phyloP scores from a whole-genome alignment of 176 grass and related monocot genomes.

The Neostapfia colusana region DNA sequence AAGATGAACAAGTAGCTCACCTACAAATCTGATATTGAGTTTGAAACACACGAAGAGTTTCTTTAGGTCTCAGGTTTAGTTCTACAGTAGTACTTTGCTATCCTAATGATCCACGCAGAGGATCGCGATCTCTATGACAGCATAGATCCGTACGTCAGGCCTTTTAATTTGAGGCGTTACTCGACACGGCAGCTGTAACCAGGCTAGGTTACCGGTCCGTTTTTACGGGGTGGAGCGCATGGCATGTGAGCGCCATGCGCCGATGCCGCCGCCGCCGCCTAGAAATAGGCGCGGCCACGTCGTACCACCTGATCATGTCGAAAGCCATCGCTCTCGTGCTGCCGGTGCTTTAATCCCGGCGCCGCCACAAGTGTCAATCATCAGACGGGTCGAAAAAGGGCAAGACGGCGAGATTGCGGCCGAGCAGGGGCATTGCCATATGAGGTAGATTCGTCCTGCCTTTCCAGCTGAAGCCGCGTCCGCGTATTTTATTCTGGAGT shows the following conservation, averaged over 20 bases:
- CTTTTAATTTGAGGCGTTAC: not conserved
- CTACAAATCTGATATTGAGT: too few relatives aligned
- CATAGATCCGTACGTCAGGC: not conserved
- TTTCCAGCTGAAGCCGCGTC: not conserved
- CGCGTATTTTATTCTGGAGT: not conserved
- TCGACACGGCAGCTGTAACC: constrained; percentile 14
- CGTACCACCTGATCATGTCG: not conserved
- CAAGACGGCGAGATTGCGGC: constrained; percentile 35
- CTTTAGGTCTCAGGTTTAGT: too few relatives aligned
- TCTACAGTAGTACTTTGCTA: not conserved
- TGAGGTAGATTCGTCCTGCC: constrained; percentile 7
- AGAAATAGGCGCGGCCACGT: constrained; percentile 17
- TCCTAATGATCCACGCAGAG: not conserved
- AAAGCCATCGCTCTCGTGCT: not conserved
- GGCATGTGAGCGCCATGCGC: constrained; percentile 4
- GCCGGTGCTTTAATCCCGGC: not conserved
- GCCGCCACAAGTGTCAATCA: constrained; percentile 52
- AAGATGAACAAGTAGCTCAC: too few relatives aligned
- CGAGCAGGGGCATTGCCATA: constrained; percentile 41
- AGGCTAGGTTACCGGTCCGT: constrained; percentile 37
- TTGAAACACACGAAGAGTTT: too few relatives aligned
- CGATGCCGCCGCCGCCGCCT: constrained; percentile 1
- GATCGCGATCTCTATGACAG: not conserved
- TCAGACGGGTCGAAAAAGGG: constrained; percentile 45
- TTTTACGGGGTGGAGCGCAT: not conserved